Conservation (phyloP, 192 early-diverging fungal species). For the Backusella sp. region DNA sequence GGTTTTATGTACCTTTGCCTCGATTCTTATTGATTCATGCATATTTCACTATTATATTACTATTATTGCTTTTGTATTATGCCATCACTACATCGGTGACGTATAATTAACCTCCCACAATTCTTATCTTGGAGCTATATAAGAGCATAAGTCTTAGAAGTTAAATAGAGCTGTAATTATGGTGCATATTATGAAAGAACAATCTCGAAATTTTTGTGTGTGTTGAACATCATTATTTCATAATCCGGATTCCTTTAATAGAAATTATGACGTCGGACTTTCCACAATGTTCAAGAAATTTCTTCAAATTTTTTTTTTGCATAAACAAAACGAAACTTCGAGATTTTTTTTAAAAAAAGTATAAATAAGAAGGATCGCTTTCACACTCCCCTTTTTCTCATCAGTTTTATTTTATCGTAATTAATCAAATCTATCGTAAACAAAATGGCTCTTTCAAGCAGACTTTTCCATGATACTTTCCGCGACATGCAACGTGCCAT, state of each 20-base stretch:
- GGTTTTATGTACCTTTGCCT: too few relatives aligned
- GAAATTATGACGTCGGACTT: not conserved
- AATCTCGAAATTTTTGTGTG: not conserved
- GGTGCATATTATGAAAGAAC: not conserved
- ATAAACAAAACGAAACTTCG: not conserved
- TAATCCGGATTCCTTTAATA: not conserved
- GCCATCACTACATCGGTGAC: too few relatives aligned
- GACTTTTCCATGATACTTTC: slow-evolving; percentile 24
- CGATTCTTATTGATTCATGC: too few relatives aligned
- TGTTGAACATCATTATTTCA: not conserved
- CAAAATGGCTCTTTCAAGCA: slow-evolving; percentile 21
- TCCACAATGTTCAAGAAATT: not conserved
- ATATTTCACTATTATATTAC: too few relatives aligned
- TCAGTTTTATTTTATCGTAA: not conserved
- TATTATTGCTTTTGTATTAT: too few relatives aligned
- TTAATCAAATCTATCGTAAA: not conserved
- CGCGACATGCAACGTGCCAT: slow-evolving; percentile 32
- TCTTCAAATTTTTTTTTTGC: not conserved
- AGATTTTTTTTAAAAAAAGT: not conserved
- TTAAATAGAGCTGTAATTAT: not conserved
- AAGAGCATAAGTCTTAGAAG: not conserved
- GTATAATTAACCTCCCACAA: too few relatives aligned
- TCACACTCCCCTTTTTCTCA: not conserved
- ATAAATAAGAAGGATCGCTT: not conserved
- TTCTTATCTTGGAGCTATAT: too few relatives aligned